Conservation (phyloP, 345 rosid species). For the Citrus maxima region DNA sequence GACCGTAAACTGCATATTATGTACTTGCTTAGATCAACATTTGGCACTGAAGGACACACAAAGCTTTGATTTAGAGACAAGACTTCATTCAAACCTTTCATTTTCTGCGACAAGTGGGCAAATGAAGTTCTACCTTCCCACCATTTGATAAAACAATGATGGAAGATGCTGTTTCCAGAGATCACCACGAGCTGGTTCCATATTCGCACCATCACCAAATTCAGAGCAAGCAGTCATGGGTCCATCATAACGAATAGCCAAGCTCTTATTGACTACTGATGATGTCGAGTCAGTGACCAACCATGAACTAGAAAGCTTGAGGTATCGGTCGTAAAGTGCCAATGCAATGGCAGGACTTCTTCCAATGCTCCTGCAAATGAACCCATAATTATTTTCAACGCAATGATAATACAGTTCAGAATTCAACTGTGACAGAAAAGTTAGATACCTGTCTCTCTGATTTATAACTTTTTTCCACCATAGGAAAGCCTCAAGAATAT, state of each 20-base stretch:
- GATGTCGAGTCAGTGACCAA: constrained; percentile 18
- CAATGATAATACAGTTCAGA: not conserved
- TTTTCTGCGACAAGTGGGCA: not conserved
- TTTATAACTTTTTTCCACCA: constrained; percentile 44
- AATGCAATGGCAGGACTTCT: constrained; percentile 29
- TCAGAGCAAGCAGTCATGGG: constrained; percentile 26
- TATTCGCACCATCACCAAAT: constrained; percentile 8
- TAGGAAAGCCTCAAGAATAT: constrained; percentile 24
- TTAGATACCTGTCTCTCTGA: constrained; percentile 28
- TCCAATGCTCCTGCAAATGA: constrained; percentile 17
- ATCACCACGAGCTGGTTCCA: constrained; percentile 13
- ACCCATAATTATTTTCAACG: not conserved
- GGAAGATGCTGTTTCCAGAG: constrained; percentile 37
- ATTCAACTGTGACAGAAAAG: not conserved
- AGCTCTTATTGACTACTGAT: not conserved
- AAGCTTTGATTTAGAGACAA: not conserved
- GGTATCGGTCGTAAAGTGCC: constrained; percentile 29
- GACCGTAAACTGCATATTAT: not conserved
- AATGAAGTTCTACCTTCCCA: constrained; percentile 18
- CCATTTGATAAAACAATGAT: constrained; percentile 23
- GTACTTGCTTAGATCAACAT: not conserved
- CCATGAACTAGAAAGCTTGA: constrained; percentile 37
- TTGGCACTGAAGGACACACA: not conserved
- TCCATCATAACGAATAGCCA: constrained; percentile 27
- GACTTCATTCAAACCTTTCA: not conserved